Evolutionary conservation across 306 rosid genomes (phyloP).

Genomic region (Dicorynia guianensis): DNA sequence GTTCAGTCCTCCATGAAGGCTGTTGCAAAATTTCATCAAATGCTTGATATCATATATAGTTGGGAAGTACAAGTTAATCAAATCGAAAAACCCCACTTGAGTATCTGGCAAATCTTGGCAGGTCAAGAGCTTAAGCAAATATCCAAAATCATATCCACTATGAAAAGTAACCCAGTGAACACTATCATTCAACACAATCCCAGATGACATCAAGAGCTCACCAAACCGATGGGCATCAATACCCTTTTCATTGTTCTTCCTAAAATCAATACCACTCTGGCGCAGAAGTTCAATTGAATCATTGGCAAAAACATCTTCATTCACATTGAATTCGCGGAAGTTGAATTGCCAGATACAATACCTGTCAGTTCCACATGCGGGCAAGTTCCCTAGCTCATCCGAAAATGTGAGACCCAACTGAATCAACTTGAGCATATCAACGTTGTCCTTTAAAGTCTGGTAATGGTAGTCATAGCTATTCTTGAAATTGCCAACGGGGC

Average conservation of each 20-base stretch:
- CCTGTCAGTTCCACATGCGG: neutral
- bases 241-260: neutral
- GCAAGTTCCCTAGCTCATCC: neutral
- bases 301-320: neutral
- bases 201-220: neutral
- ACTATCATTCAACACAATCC: neutral
- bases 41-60: neutral
- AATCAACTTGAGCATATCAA: constrained; percentile 43
- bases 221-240: neutral
- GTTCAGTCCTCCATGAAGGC: neutral
- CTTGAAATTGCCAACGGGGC: constrained; percentile 60
- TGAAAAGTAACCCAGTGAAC: neutral
- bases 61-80: neutral
- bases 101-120: neutral
- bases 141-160: neutral
- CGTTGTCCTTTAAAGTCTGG: constrained; percentile 62
- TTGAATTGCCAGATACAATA: neutral
- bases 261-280: neutral
- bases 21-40: neutral
- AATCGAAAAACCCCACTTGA: neutral
- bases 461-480: constrained; percentile 54
- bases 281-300: neutral
- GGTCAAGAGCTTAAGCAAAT: neutral
- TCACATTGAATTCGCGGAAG: neutral
- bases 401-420: neutral